phyloP scores from a whole-genome alignment of 2,329 filamentous ascomycete genomes.

The Emmonsia crescens region DNA sequence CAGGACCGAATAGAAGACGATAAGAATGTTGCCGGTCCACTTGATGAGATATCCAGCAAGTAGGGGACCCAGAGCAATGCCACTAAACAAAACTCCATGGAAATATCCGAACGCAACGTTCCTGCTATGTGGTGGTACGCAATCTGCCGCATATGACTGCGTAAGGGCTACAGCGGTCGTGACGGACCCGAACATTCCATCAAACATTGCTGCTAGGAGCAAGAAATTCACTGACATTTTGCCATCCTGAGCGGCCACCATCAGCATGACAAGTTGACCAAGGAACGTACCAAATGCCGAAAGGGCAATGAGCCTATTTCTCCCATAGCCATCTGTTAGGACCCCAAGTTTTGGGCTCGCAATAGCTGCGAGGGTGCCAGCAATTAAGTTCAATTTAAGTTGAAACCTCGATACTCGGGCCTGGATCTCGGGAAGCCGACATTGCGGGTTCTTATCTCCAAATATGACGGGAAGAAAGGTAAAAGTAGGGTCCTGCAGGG shows the following conservation, averaged over 20 bases:
- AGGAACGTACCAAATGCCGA: conserved; percentile 64
- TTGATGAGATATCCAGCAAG: conserved; percentile 70
- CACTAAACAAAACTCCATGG: conserved; percentile 76
- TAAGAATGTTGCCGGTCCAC: conserved; percentile 60
- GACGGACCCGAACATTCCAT: conserved; percentile 81
- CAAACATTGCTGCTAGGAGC: conserved; percentile 62
- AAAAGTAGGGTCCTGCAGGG: conserved; percentile 47
- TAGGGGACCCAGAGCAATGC: conserved; percentile 79
- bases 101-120: conserved; percentile 81
- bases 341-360: conserved; percentile 73
- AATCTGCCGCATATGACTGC: conserved; percentile 84
- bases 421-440: conserved; percentile 68
- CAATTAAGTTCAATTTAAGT: conserved; percentile 61
- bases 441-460: conserved; percentile 65
- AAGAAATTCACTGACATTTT: conserved; percentile 66
- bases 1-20: conserved; percentile 75
- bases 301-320: conserved; percentile 61
- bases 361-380: conserved; percentile 68
- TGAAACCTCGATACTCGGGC: conserved; percentile 66
- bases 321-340: conserved; percentile 76
- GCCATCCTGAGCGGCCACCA: conserved; percentile 66
- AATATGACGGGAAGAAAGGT: conserved; percentile 54
- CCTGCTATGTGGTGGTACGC: conserved; percentile 66
- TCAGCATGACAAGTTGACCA: conserved; percentile 64
- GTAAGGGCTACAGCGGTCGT: conserved; percentile 68